These are phyloP conservation scores for Gossypium raimondii DNA, from an alignment of 345 rosid species.

Conservation along the genomic window DNA sequence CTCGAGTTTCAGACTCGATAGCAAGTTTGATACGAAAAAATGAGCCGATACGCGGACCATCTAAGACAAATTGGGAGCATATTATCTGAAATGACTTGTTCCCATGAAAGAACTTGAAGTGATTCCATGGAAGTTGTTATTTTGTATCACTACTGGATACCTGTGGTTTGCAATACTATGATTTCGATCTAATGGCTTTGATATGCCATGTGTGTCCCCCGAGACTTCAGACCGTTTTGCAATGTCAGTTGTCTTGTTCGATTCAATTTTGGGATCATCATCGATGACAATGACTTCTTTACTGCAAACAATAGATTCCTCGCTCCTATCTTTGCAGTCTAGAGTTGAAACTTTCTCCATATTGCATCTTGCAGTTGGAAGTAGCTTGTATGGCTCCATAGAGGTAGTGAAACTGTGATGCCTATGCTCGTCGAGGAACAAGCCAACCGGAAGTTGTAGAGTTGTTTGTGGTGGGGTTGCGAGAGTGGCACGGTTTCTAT, in stretches of 20 bases:
- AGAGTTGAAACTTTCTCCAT: slow-evolving; percentile 17
- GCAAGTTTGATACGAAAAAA: neutral
- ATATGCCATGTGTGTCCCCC: slow-evolving; percentile 26
- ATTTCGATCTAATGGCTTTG: slow-evolving; percentile 15
- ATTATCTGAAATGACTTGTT: slow-evolving; percentile 30
- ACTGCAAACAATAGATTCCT: slow-evolving; percentile 21
- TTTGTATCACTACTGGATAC: slow-evolving; percentile 16
- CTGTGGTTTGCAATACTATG: slow-evolving; percentile 19
- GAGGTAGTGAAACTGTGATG: slow-evolving; percentile 23
- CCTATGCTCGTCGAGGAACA: slow-evolving; percentile 19
- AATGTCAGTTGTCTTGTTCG: slow-evolving; percentile 9
- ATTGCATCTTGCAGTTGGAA: slow-evolving; percentile 7
- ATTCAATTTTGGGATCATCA: slow-evolving; percentile 39
- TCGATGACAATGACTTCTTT: slow-evolving; percentile 50
- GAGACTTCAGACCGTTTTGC: slow-evolving; percentile 20
- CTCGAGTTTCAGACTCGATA: neutral
- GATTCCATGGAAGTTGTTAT: slow-evolving; percentile 19
- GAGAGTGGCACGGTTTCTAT: slow-evolving; percentile 11
- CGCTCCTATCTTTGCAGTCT: slow-evolving; percentile 18
- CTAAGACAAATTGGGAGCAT: slow-evolving; percentile 32
- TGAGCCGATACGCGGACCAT: neutral
- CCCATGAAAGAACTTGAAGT: slow-evolving; percentile 30
- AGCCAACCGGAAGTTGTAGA: slow-evolving; percentile 23
- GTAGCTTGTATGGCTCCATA: slow-evolving; percentile 14
- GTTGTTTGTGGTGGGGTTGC: slow-evolving; percentile 21